These are phyloP conservation scores for Lachnellula cervina DNA, from an alignment of 2,329 filamentous ascomycete species.

Conservation along the genomic window DNA sequence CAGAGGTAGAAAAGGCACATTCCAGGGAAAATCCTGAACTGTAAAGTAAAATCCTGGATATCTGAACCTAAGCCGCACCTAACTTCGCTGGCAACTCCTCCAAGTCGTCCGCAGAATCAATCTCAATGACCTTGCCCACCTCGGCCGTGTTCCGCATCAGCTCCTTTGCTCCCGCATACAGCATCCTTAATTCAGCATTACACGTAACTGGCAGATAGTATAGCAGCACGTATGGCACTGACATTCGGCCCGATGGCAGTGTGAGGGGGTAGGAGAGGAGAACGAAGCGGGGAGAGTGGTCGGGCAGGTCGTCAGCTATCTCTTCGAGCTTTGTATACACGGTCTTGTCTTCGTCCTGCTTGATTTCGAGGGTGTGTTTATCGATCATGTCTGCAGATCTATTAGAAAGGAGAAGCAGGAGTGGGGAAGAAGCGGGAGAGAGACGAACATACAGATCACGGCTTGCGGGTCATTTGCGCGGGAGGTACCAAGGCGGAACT, in stretches of 20 bases:
- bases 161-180: constrained; percentile 94
- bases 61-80: constrained; percentile 17
- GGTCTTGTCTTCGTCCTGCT: constrained; percentile 67
- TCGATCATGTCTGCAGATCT: constrained; percentile 72
- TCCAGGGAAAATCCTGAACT: no score
- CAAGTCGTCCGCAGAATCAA: constrained; percentile 74
- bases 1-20: no score
- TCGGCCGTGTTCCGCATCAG: constrained; percentile 90
- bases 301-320: constrained; percentile 82
- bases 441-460: constrained; percentile 75
- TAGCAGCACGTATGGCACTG: constrained; percentile 88
- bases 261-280: constrained; percentile 88
- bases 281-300: constrained; percentile 85
- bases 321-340: constrained; percentile 79
- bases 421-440: constrained; percentile 1
- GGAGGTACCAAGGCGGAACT: constrained; percentile 90
- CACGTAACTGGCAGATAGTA: constrained; percentile 93
- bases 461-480: constrained; percentile 82
- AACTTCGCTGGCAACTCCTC: constrained; percentile 72
- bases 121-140: constrained; percentile 81
- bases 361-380: constrained; percentile 84
- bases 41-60: no score
- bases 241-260: constrained; percentile 72
- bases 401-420: constrained; percentile 8
- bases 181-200: constrained; percentile 82